Evolutionary conservation across 495 filamentous ascomycete species (phyloP), one percentile per base, ranked within the genome.

Genomic region (Penicillium roqueforti): DNA sequence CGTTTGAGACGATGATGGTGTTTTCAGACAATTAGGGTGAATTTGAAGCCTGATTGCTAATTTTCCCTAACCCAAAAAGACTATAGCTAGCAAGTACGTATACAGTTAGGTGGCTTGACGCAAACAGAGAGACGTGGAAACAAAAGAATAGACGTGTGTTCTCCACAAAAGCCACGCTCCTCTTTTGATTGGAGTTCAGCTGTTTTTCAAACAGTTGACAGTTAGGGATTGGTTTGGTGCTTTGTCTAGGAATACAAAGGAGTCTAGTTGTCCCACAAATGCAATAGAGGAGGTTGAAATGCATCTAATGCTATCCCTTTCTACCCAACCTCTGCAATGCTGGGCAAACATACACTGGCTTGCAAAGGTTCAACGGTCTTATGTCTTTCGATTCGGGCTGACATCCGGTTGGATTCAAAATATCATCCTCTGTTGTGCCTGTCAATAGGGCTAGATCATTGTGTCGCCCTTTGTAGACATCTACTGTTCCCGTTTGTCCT

Each of bases 371-470:
- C 51, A 54, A 47, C 40, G 32, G 26, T 29, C 22, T 43, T 11
- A 29, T 28, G 10, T 37, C 26, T 54, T 51, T 20, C 28, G 23
- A 41, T 52, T 47, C 13, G 37, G 57, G 20, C 57, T 38, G 23
- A 28, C 11, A 3, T 10, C 29, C 22, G 23, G 57, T 45, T 52
- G 23, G 34, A 23, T 47, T 48, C 25, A 53, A 39, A 53, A 53
- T 53, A 23, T 19, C 38, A 45, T 60, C 42, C 18, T 57, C 28
- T 9, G 47, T n/a, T 16, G 50, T 52, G 20, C 50, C 39, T 52
- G 40, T 26, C 13, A 19, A 18, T 52, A 37, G 20, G 50, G 40
- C 39, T 52, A 19, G 39, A 31, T 19, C 39, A 52, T 22, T 34
- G 8, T 44, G 2, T 18, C n/a, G 18, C n/a, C 11, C 48, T 52